phyloP scores from a whole-genome alignment of 1,284 basidiomycete genomes.

The Stereum hirsutum region DNA sequence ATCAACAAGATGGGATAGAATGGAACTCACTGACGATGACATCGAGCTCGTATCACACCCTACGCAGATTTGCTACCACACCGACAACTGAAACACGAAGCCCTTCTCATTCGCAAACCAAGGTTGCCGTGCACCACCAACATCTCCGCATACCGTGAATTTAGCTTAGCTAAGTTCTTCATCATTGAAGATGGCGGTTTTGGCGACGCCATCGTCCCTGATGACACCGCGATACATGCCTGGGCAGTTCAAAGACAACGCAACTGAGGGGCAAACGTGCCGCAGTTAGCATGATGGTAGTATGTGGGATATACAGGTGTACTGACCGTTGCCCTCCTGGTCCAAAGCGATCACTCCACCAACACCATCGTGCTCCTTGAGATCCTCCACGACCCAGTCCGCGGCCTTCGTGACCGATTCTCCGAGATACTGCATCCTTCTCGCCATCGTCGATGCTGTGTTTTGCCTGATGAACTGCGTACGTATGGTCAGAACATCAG shows the following conservation, averaged over 20 bases:
- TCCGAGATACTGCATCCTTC: slow-evolving; percentile 51
- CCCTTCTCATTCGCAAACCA: too few species aligned
- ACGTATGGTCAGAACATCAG: slow-evolving; percentile 3
- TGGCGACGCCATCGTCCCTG: slow-evolving; percentile 50
- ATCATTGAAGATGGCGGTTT: slow-evolving; percentile 70
- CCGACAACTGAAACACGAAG: too few species aligned
- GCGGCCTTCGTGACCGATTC: slow-evolving; percentile 51
- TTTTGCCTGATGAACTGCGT: slow-evolving; percentile 72
- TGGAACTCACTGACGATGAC: too few species aligned
- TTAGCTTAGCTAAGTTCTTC: slow-evolving; percentile 38
- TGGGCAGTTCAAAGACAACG: slow-evolving; percentile 61
- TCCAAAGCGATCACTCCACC: slow-evolving; percentile 72
- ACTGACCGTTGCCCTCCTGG: slow-evolving; percentile 48
- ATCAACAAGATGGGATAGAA: too few species aligned
- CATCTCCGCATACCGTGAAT: too few species aligned
- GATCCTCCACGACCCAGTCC: slow-evolving; percentile 42
- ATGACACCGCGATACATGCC: slow-evolving; percentile 81
- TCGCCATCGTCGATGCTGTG: slow-evolving; percentile 57
- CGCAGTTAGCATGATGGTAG: slow-evolving; percentile 3
- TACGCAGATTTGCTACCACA: too few species aligned
- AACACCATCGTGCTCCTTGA: slow-evolving; percentile 44
- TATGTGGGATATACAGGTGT: not conserved
- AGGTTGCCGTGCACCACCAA: too few species aligned
- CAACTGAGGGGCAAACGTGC: slow-evolving; percentile 30
- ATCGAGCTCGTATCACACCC: too few species aligned